These are phyloP conservation scores for Papiliotrema flavescens DNA, from an alignment of 1,284 basidiomycete species.

Conservation along the genomic window DNA sequence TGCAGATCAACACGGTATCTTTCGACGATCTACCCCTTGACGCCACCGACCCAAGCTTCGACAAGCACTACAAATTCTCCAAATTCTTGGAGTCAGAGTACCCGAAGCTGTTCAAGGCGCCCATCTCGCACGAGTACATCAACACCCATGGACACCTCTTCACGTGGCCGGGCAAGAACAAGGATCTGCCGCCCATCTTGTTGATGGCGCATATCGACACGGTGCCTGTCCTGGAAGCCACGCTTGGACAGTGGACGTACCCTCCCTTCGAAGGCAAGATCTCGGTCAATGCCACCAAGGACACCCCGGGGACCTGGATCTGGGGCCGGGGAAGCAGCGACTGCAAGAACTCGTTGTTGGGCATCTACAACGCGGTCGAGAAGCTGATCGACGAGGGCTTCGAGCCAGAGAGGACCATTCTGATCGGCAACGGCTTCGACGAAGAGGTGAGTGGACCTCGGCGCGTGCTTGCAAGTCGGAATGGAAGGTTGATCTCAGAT, in stretches of 20 bases:
- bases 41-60: constrained; percentile 42
- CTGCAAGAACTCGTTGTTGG: constrained; percentile 52
- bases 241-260: constrained; percentile 52
- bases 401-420: constrained; percentile 50
- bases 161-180: constrained; percentile 50
- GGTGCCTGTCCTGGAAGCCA: constrained; percentile 54
- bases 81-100: constrained; percentile 48
- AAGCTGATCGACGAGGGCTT: constrained; percentile 51
- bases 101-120: constrained; percentile 38
- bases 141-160: constrained; percentile 50
- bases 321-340: constrained; percentile 55
- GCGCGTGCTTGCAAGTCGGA: not conserved
- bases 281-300: constrained; percentile 41
- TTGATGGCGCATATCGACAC: constrained; percentile 54
- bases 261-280: constrained; percentile 53
- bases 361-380: constrained; percentile 52
- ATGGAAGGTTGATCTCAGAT: constrained; percentile 23
- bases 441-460: constrained; percentile 49
- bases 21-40: constrained; percentile 47
- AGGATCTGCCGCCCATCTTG: constrained; percentile 46
- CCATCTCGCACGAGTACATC: constrained; percentile 46
- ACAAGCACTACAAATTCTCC: constrained; percentile 44
- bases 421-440: constrained; percentile 55
- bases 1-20: constrained; percentile 48
- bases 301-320: constrained; percentile 49